Evolutionary conservation across 1,284 basidiomycete genomes (phyloP), one percentile per base, ranked within the genome.

Genomic region (Pholiota adiposa): DNA sequence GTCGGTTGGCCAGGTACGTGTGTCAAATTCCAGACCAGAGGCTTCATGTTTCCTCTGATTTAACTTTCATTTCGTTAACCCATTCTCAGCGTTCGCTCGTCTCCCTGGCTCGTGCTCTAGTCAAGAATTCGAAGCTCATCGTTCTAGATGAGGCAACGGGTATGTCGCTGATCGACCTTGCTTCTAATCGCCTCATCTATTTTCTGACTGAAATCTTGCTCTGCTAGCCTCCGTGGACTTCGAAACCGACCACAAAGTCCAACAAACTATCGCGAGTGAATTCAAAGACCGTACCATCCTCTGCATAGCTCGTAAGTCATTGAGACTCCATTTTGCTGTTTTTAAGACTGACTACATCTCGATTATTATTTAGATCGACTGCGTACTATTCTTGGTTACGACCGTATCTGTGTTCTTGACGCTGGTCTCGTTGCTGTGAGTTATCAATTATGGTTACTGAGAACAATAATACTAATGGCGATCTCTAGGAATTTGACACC

Each of bases 241-340:
- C 62, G 89, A 90, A 73, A 95, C 92, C 0, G 93, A 96, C 73
- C 78, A 89, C 23, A 46, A 89, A 62, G 93, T 95, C 60, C 92
- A 95, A 72, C 81, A 87, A 60, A 94, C 93, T 14, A 95, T 96
- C 63, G 82, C 89, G 2, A 80, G 79, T 41, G 92, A 94, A 75
- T 96, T 95, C 75, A 75, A 77, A 38, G 86, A 90, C 69, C 85
- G 88, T 51, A 95, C 93, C 0, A 85, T 93, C 46, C 72, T 94
- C 9, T 93, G 89, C 69, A 92, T 93, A 60, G 90, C 90, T 63
- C 89, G 87, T 86, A 67, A 64, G 82, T 80, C n/a, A n/a, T n/a
- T 11, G 51, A 50, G 44, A 11, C 44, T 48, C n/a, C 51, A 27
- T 41, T 12, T 27, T 49, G 23, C n/a, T 18, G 23, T 34, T 27